Evolutionary conservation across 1,284 basidiomycete genomes (phyloP).

Genomic region (Cryptococcus deneoformans): DNA sequence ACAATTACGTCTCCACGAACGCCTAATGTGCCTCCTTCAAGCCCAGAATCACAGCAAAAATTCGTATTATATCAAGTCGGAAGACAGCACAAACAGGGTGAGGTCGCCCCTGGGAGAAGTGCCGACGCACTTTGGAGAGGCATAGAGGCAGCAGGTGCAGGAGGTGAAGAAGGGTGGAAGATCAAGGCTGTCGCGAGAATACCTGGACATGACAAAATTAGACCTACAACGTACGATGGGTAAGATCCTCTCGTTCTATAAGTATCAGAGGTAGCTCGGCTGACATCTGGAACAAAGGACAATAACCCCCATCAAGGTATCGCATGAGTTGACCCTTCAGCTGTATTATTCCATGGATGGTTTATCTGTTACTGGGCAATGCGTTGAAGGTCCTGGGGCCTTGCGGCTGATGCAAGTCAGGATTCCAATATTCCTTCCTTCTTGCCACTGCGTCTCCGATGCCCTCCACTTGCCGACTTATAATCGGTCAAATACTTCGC

Average conservation of each 20-base stretch:
- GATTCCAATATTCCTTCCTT: constrained; percentile 37
- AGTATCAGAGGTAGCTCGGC: background rate
- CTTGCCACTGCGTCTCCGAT: constrained; percentile 34
- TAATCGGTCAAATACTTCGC: constrained; percentile 12
- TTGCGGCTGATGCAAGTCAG: constrained; percentile 40
- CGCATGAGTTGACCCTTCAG: constrained; percentile 39
- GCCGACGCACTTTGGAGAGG: constrained; percentile 41
- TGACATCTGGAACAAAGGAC: constrained; percentile 22
- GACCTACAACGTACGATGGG: constrained; percentile 44
- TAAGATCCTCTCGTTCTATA: constrained; percentile 15
- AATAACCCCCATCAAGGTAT: constrained; percentile 45
- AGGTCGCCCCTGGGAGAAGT: constrained; percentile 25
- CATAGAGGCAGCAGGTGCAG: constrained; percentile 22
- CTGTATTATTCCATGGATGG: constrained; percentile 47
- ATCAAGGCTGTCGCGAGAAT: constrained; percentile 37
- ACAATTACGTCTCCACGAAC: constrained; percentile 38
- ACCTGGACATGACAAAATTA: constrained; percentile 44
- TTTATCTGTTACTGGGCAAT: constrained; percentile 23
- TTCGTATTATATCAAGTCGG: constrained; percentile 42
- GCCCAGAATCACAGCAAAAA: constrained; percentile 28
- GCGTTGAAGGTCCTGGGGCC: constrained; percentile 38
- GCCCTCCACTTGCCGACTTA: constrained; percentile 39
- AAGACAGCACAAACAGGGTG: constrained; percentile 26
- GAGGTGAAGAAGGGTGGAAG: constrained; percentile 22
- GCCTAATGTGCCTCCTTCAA: constrained; percentile 33